Evolutionary conservation across 257 asterid genomes (phyloP).

Genomic region (Rubia yunnanensis): DNA sequence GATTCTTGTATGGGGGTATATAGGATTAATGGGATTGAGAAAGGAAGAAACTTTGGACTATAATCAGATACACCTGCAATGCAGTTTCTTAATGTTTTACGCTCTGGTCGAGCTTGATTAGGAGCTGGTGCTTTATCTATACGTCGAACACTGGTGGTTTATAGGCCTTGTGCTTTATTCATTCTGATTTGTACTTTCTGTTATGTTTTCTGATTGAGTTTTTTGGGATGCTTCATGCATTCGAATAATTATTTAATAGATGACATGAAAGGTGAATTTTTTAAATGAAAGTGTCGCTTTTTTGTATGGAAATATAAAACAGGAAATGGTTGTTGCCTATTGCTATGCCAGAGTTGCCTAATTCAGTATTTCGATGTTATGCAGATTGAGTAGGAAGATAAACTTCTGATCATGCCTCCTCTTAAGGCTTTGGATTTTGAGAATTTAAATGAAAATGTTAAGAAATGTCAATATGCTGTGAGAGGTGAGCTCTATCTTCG

Average conservation of each 20-base stretch:
- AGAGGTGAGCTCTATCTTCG: conserved; percentile 99
- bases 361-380: conserved; percentile 13
- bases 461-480: conserved; percentile 96
- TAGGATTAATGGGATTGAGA: neutral
- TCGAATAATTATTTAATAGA: neutral
- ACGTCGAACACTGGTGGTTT: neutral
- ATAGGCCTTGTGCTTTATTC: neutral
- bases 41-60: neutral
- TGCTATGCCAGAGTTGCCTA: neutral
- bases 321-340: neutral
- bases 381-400: conserved; percentile 12
- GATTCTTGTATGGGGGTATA: neutral
- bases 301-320: neutral
- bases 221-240: neutral
- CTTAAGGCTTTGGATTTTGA: conserved; percentile 70
- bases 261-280: neutral
- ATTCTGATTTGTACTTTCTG: neutral
- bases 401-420: conserved; percentile 36
- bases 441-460: conserved; percentile 86
- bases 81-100: neutral
- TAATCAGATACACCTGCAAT: neutral
- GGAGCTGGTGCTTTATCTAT: neutral
- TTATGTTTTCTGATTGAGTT: neutral
- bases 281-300: neutral
- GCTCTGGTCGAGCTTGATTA: neutral